Evolutionary conservation across 1,139 yeast genomes (phyloP).

Genomic region (Blastobotrys aristatus): DNA sequence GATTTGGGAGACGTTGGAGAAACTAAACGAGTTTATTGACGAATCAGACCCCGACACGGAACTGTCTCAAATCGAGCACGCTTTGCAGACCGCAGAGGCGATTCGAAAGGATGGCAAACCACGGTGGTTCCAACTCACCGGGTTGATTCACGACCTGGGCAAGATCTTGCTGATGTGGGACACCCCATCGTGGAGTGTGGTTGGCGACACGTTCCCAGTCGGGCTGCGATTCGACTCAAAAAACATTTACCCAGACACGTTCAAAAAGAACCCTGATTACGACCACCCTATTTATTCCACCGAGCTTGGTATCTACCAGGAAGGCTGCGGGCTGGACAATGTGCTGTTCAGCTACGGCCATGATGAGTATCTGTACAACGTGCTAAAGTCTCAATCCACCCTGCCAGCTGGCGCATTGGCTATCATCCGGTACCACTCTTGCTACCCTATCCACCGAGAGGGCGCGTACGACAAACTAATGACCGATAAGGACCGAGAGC

Average conservation of each 20-base stretch:
- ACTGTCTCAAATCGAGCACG: slow-evolving; percentile 69
- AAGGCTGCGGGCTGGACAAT: slow-evolving; percentile 61
- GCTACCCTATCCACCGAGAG: slow-evolving; percentile 75
- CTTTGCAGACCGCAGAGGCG: slow-evolving; percentile 72
- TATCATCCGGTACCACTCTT: slow-evolving; percentile 70
- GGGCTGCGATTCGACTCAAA: slow-evolving; percentile 61
- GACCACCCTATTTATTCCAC: slow-evolving; percentile 61
- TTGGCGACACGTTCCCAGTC: slow-evolving; percentile 73
- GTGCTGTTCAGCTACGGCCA: slow-evolving; percentile 80
- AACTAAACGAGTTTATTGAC: slow-evolving; percentile 57
- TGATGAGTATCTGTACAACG: slow-evolving; percentile 72
- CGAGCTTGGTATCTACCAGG: slow-evolving; percentile 61
- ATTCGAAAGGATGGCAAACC: slow-evolving; percentile 63
- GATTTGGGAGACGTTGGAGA: slow-evolving; percentile 66
- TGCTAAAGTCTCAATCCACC: slow-evolving; percentile 59
- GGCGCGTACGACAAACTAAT: slow-evolving; percentile 59
- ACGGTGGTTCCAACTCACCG: slow-evolving; percentile 72
- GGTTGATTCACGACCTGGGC: slow-evolving; percentile 67
- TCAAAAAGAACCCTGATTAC: slow-evolving; percentile 55
- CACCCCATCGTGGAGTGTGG: slow-evolving; percentile 77
- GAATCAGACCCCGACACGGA: slow-evolving; percentile 76
- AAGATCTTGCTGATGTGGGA: slow-evolving; percentile 64
- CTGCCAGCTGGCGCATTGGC: slow-evolving; percentile 65
- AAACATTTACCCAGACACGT: slow-evolving; percentile 57
- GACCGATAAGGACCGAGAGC: slow-evolving; percentile 58